These are phyloP conservation scores for Podospora didyma DNA, from an alignment of 495 filamentous ascomycete genomes.

Conservation along the genomic window DNA sequence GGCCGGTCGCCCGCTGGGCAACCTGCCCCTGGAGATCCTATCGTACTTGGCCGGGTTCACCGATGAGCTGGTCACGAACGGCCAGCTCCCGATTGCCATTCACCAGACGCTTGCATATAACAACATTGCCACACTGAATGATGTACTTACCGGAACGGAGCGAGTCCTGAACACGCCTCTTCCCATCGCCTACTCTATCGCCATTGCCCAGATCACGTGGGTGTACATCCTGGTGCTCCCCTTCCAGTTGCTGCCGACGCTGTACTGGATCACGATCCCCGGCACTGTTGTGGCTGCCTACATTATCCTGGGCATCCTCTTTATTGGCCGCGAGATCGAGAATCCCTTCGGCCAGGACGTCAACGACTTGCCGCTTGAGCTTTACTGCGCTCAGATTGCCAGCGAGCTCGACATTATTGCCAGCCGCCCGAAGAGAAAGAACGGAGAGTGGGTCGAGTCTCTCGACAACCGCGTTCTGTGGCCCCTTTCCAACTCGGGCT, in stretches of 20 bases:
- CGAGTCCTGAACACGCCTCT: slow-evolving; percentile 81
- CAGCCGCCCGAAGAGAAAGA: slow-evolving; percentile 49
- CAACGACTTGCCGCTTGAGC: slow-evolving; percentile 79
- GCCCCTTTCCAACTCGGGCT: slow-evolving; percentile 58
- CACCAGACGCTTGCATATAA: slow-evolving; percentile 49
- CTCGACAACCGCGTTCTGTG: slow-evolving; percentile 62
- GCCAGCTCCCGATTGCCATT: slow-evolving; percentile 49
- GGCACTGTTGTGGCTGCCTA: slow-evolving; percentile 75
- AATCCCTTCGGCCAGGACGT: slow-evolving; percentile 86
- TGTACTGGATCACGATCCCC: slow-evolving; percentile 79
- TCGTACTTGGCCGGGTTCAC: slow-evolving; percentile 66
- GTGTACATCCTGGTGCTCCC: slow-evolving; percentile 79
- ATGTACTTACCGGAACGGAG: slow-evolving; percentile 70
- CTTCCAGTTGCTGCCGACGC: slow-evolving; percentile 66
- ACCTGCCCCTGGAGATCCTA: slow-evolving; percentile 74
- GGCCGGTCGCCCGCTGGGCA: slow-evolving; percentile 59
- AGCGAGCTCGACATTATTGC: slow-evolving; percentile 72
- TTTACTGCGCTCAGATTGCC: slow-evolving; percentile 68
- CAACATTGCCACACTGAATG: slow-evolving; percentile 59
- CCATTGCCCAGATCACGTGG: slow-evolving; percentile 84
- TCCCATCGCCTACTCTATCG: slow-evolving; percentile 79
- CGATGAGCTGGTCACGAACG: slow-evolving; percentile 50
- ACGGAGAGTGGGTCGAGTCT: slow-evolving; percentile 54
- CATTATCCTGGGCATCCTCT: slow-evolving; percentile 84
- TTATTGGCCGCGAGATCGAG: slow-evolving; percentile 83